Percentiles rank a stretch among this genome's conserved stretches.
Conservation (phyloP, 441 rosid species). For the Bocquillonia castaneifolia region DNA sequence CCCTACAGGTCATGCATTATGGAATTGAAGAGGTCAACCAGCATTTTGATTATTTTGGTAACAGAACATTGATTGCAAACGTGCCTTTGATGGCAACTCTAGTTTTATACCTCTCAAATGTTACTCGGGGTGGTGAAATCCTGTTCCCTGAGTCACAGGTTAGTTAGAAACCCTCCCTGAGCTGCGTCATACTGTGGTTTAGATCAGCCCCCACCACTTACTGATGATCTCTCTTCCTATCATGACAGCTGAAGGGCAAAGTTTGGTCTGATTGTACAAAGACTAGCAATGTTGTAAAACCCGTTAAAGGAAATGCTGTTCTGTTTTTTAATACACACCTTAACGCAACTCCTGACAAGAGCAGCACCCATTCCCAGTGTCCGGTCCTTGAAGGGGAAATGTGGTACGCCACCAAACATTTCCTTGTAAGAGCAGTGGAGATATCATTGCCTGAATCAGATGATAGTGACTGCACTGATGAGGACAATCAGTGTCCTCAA, state of each 20-base stretch:
- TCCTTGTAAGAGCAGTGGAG: conserved; percentile 38
- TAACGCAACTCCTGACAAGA: conserved; percentile 52
- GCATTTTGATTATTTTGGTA: conserved; percentile 48
- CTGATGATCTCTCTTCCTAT: conserved; percentile 4
- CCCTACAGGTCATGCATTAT: conserved; percentile 48
- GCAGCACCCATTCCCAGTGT: conserved; percentile 70
- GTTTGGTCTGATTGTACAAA: conserved; percentile 61
- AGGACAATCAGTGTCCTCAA: conserved; percentile 59
- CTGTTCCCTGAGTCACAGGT: conserved; percentile 73
- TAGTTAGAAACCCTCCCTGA: conserved; percentile 24
- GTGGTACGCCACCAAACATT: conserved; percentile 63
- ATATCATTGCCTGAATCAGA: conserved; percentile 26
- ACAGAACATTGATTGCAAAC: conserved; percentile 26
- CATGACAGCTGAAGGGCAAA: conserved; percentile 40
- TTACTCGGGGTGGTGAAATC: conserved; percentile 66
- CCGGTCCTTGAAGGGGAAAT: conserved; percentile 64
- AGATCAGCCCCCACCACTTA: conserved; percentile 2
- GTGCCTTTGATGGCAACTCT: conserved; percentile 54
- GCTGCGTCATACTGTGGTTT: not conserved
- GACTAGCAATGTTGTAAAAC: conserved; percentile 40
- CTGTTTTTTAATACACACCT: conserved; percentile 62
- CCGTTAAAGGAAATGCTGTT: conserved; percentile 71
- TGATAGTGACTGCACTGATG: conserved; percentile 57
- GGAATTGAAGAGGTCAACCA: conserved; percentile 42
- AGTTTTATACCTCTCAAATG: conserved; percentile 71